Conservation (phyloP, 306 rosid species). For the Acmispon strigosus region DNA sequence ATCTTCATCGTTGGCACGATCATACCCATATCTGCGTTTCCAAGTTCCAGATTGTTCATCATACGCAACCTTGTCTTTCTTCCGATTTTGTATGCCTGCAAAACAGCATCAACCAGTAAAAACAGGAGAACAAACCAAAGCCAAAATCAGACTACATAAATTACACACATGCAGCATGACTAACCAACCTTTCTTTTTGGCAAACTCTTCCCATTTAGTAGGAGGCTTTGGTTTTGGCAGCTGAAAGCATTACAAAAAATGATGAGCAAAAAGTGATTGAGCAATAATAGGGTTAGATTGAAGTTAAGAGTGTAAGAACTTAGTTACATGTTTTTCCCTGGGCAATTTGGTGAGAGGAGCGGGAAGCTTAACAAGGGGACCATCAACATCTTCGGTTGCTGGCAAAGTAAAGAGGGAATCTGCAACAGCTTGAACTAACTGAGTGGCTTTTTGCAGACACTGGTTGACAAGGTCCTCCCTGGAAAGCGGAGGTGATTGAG, state of each 20-base stretch:
- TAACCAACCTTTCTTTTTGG: conserved; percentile 82
- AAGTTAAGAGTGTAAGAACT: neutral
- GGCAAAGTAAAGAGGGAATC: conserved; percentile 61
- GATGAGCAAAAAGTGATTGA: neutral
- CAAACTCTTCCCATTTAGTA: conserved; percentile 86
- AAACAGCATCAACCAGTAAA: neutral
- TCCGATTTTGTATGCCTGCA: conserved; percentile 72
- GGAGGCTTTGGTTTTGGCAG: conserved; percentile 83
- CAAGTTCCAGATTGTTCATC: conserved; percentile 73
- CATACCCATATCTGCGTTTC: conserved; percentile 83
- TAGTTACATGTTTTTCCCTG: conserved; percentile 73
- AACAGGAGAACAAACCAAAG: neutral
- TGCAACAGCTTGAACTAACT: conserved; percentile 73
- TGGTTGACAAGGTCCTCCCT: conserved; percentile 59
- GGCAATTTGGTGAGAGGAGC: conserved; percentile 64
- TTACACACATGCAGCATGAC: neutral
- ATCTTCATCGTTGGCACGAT: conserved; percentile 84
- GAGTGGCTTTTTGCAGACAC: conserved; percentile 61
- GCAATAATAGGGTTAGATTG: neutral
- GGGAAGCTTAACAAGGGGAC: conserved; percentile 79
- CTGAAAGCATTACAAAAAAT: conserved; percentile 28
- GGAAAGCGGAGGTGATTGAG: conserved; percentile 15
- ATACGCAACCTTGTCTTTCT: conserved; percentile 57
- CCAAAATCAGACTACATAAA: neutral
- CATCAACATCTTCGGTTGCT: conserved; percentile 66